Base-by-base conservation (phyloP, 768 basidiomycete species). In the Mycena metata region DNA sequence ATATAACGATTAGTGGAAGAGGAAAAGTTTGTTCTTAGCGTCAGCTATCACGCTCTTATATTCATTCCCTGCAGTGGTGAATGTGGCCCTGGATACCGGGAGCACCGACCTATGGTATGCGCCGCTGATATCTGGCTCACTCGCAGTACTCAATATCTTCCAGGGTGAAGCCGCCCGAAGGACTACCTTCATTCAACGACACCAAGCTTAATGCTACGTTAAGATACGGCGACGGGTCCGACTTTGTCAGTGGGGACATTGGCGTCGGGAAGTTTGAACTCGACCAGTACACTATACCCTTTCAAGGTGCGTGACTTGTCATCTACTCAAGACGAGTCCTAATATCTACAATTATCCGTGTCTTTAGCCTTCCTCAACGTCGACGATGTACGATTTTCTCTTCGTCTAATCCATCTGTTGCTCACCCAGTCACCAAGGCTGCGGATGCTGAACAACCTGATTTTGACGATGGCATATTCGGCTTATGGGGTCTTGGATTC, bases 101-200 rank as follows among this genome's bases (percentile, higher is more conserved):
- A 64, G 61, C 33, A 71, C 69, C n/a, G 69, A 71, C 26, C 35
- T 71, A 33, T 71, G 69, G 69, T 66, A 17, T 23, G 60, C 64
- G 19, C 16, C 39, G 23, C 12, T 56, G 3, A 8, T 35, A 39
- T 24, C 9, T 21, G 10, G 24, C 50, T 52, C 16, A 26, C 23
- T 12, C 17, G n/a, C 11, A 15, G 46, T n/a, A 56, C 43, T 36
- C 39, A 19, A 57, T 35, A 39, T 33, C 5, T 15, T 35, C 16
- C 30, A 70, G 69, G 69, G 69, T 70, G 6, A 67, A 47, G 65
- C 69, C 69, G 33, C 69, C 69, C 15, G 61, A 71, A 43, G 65
- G 65, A 1, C 65, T 71, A 26, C 65, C 65, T n/a, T 49, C 65
- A 6, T 71, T 71, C 50, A 71, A 71, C 47, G 62, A 71, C 61